phyloP scores from a whole-genome alignment of 2,329 filamentous ascomycete genomes.

The Fusarium duplospermum region DNA sequence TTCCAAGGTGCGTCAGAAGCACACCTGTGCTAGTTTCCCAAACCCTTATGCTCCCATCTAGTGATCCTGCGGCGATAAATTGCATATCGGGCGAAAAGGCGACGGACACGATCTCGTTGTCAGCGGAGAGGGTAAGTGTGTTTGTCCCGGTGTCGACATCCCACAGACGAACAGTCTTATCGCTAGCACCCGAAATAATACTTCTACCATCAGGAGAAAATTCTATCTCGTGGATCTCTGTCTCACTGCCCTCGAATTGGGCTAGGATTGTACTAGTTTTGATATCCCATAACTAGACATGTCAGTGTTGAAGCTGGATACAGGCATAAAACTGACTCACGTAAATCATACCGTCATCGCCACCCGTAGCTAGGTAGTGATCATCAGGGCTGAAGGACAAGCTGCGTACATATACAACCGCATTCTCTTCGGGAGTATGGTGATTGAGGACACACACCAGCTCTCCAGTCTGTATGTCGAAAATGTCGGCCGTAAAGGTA shows the following conservation, averaged over 20 bases:
- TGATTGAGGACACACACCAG: neutral
- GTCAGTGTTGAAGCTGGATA: neutral
- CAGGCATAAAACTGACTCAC: neutral
- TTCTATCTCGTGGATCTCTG: rapidly evolving
- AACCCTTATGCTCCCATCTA: rapidly evolving
- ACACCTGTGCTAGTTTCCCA: neutral
- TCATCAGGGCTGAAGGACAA: neutral
- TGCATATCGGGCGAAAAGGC: neutral
- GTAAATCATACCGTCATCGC: rapidly evolving
- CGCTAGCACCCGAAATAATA: neutral
- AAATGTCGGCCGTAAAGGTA: neutral
- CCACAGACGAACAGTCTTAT: neutral
- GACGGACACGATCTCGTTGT: rapidly evolving
- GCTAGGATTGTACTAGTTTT: neutral
- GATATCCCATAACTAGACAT: neutral
- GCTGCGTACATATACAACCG: neutral
- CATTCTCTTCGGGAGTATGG: rapidly evolving
- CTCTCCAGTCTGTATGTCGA: neutral
- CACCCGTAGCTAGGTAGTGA: neutral
- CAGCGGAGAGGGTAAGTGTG: neutral
- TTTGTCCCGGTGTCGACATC: neutral
- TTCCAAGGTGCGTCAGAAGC: neutral
- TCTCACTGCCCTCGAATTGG: neutral
- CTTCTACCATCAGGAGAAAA: neutral
- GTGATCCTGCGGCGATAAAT: neutral